Base-by-base conservation (phyloP, 768 basidiomycete genomes). In the Saitozyma podzolica region DNA sequence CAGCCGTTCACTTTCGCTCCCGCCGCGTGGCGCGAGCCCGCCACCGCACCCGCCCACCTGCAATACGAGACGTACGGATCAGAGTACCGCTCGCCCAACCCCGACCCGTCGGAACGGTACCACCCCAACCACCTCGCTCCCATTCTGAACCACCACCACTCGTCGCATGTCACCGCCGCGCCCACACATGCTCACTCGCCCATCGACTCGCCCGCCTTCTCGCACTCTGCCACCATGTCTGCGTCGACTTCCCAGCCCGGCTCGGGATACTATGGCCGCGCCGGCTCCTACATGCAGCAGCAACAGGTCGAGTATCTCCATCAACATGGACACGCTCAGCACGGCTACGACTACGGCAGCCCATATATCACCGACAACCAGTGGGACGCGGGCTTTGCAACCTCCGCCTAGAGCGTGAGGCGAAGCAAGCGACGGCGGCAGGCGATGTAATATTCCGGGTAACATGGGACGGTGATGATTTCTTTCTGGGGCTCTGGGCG, bases 221-320 rank as follows among this genome's bases (percentile, higher is more conserved):
- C 49, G 13, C 62, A 69, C 29, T 54, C 68, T 6, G 56, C 59
- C 13, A 29, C 63, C 11, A 54, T 67, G 64, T 56, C 58, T 50
- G 39, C 56, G 7, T 17, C 56, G 14, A 56, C 40, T 20, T 50
- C 50, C 45, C 50, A 59, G 17, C 50, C 59, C 29, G 50, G 48
- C 19, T 37, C 61, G 17, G 63, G 50, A 0, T 65, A 64, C 50
- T 73, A 64, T 59, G 52, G 61, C 17, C 40, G 54, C 7, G 51
- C 57, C 0, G 54, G 66, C 16, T 11, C 13, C 2, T 70, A 68
- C 47, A 63, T 75, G 65, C 70, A 70, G 50, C 73, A 72, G 42
- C 70, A 70, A 42, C 68, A 72, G 55, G 59, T 72, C 49, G 70
- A 75, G 13, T 71, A 70, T 48, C 59, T 72, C 2, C 64, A 69